Percentiles rank a stretch among this genome's conserved stretches.
phyloP scores from a whole-genome alignment of 306 rosid genomes.

The Alnus rubra region DNA sequence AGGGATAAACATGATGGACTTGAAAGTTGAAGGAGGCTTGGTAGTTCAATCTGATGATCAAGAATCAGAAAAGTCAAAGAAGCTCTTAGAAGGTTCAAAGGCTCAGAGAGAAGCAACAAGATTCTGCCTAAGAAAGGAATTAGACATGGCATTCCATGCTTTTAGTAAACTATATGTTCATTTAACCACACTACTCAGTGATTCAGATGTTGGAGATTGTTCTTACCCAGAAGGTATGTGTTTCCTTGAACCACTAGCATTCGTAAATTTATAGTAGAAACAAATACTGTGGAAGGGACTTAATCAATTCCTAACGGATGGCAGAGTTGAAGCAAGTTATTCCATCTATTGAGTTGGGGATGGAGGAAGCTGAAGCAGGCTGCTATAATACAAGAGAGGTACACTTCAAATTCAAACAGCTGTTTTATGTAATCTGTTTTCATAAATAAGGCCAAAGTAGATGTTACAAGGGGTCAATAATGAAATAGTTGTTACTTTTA shows the following conservation, averaged over 20 bases:
- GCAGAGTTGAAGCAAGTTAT: slow-evolving; percentile 49
- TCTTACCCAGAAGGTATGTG: slow-evolving; percentile 50
- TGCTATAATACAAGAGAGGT: slow-evolving; percentile 47
- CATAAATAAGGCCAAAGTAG: neutral
- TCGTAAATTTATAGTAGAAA: slow-evolving; percentile 18
- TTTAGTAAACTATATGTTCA: slow-evolving; percentile 46
- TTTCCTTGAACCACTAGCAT: slow-evolving; percentile 26
- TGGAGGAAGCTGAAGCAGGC: slow-evolving; percentile 42
- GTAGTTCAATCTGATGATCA: slow-evolving; percentile 31
- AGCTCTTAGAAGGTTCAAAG: slow-evolving; percentile 25
- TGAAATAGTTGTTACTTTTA: slow-evolving; percentile 3
- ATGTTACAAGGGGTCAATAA: neutral
- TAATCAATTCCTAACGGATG: slow-evolving; percentile 39
- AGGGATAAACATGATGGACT: slow-evolving; percentile 19
- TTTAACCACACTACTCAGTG: slow-evolving; percentile 44
- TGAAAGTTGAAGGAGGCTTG: slow-evolving; percentile 33
- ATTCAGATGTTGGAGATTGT: slow-evolving; percentile 32
- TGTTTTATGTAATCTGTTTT: neutral
- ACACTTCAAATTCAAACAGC: slow-evolving; percentile 7
- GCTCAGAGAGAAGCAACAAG: slow-evolving; percentile 25
- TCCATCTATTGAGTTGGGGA: slow-evolving; percentile 35
- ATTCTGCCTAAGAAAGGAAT: slow-evolving; percentile 54
- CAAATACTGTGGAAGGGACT: slow-evolving; percentile 12
- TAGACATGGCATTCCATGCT: slow-evolving; percentile 41
- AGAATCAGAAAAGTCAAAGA: slow-evolving; percentile 35